phyloP scores from a whole-genome alignment of 2,329 filamentous ascomycete species.

The Coniochaeta sp. region DNA sequence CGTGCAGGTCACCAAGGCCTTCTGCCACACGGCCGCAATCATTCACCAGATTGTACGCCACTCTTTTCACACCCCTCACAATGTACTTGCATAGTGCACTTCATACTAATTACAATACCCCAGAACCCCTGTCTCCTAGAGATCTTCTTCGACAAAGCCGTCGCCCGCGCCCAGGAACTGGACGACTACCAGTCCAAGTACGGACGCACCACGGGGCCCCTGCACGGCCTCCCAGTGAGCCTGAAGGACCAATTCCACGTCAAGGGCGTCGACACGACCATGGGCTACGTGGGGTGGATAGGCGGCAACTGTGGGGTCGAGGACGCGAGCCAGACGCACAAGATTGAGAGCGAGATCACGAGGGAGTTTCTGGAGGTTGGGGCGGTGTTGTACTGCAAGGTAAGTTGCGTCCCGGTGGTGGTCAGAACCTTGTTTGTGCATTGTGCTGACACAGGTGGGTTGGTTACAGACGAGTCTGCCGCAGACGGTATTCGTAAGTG shows the following conservation, averaged over 20 bases:
- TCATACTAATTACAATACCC: background rate
- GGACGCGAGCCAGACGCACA: constrained; percentile 9
- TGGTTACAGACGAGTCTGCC: constrained; percentile 18
- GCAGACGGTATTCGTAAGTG: constrained; percentile 15
- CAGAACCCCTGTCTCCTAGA: constrained; percentile 42
- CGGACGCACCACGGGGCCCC: constrained; percentile 41
- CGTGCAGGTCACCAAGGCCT: constrained; percentile 42
- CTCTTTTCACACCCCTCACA: too few species aligned
- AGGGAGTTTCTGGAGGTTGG: constrained; percentile 20
- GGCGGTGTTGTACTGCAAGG: constrained; percentile 19
- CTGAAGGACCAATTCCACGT: constrained; percentile 38
- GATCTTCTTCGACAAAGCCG: constrained; percentile 40
- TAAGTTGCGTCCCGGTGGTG: background rate
- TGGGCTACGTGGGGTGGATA: constrained; percentile 27
- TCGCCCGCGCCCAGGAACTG: constrained; percentile 38
- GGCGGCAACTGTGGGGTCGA: constrained; percentile 13
- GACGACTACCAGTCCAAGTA: constrained; percentile 36
- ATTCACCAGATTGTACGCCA: constrained; percentile 50
- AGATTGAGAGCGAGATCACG: constrained; percentile 19
- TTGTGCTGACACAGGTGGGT: background rate
- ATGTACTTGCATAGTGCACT: background rate
- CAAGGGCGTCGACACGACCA: constrained; percentile 38
- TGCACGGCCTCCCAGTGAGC: constrained; percentile 55
- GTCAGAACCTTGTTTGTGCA: background rate
- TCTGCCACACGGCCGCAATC: constrained; percentile 44